Evolutionary conservation across 257 asterid species (phyloP).

Genomic region (Avicennia marina): DNA sequence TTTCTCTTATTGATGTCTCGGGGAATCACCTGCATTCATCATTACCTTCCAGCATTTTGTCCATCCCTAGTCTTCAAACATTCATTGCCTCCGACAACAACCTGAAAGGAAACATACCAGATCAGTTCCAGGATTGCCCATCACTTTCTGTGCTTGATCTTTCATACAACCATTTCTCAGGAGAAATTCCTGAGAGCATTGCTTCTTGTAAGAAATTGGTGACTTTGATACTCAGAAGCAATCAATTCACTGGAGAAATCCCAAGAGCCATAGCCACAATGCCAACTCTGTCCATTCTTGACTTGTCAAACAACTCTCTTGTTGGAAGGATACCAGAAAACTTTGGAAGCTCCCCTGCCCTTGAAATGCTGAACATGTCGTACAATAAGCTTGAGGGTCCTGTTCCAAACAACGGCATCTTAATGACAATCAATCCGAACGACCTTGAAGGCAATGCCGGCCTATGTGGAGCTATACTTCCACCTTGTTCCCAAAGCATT

Average conservation of each 20-base stretch:
- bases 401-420: conserved; percentile 57
- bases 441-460: conserved; percentile 66
- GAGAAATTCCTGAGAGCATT: conserved; percentile 57
- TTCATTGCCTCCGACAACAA: conserved; percentile 55
- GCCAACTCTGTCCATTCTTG: conserved; percentile 60
- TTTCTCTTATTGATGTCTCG: conserved; percentile 63
- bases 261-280: conserved; percentile 53
- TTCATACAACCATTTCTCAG: conserved; percentile 52
- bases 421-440: conserved; percentile 50
- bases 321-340: conserved; percentile 56
- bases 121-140: conserved; percentile 60
- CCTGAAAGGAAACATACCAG: conserved; percentile 52
- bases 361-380: conserved; percentile 62
- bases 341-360: conserved; percentile 67
- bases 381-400: conserved; percentile 68
- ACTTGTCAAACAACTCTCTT: conserved; percentile 60
- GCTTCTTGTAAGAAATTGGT: conserved; percentile 65
- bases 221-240: conserved; percentile 47
- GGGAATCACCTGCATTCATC: conserved; percentile 43
- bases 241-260: conserved; percentile 58
- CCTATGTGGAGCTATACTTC: conserved; percentile 66
- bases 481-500: conserved; percentile 44
- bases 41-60: conserved; percentile 49
- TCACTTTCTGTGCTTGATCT: conserved; percentile 60
- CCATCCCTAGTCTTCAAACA: conserved; percentile 53